These are phyloP conservation scores for Myriosclerotinia curreyana DNA, from an alignment of 2,329 filamentous ascomycete species.

Conservation along the genomic window DNA sequence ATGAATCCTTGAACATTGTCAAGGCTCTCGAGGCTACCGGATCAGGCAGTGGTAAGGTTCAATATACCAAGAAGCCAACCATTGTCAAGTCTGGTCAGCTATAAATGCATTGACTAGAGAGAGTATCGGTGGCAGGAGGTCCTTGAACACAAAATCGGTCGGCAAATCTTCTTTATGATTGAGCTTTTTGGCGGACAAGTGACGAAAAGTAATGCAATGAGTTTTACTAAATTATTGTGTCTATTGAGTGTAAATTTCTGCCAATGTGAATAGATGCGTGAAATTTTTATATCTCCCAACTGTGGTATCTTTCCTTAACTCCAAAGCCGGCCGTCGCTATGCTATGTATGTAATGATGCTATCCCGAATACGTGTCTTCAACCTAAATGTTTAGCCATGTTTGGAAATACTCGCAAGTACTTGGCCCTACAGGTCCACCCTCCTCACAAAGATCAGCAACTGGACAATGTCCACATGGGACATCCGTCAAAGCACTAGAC, in stretches of 20 bases:
- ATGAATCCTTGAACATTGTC: slow-evolving; percentile 49
- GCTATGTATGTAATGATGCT: slow-evolving; percentile 30
- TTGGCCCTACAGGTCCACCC: slow-evolving; percentile 83
- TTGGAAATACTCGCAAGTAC: slow-evolving; percentile 87
- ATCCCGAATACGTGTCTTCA: slow-evolving; percentile 4
- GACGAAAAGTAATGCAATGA: slow-evolving; percentile 22
- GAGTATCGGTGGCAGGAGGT: slow-evolving; percentile 23
- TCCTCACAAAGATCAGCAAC: slow-evolving; percentile 92
- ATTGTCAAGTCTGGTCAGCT: slow-evolving; percentile 51
- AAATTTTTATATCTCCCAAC: neutral
- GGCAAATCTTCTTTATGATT: slow-evolving; percentile 18
- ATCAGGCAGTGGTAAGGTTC: slow-evolving; percentile 52
- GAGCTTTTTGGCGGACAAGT: slow-evolving; percentile 19
- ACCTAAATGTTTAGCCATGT: slow-evolving; percentile 62
- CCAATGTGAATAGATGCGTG: neutral
- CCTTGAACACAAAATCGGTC: slow-evolving; percentile 22
- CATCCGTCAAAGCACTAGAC: slow-evolving; percentile 64
- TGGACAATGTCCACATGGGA: slow-evolving; percentile 86
- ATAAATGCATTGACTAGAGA: slow-evolving; percentile 41
- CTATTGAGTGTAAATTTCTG: slow-evolving; percentile 1
- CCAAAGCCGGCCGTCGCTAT: slow-evolving; percentile 37
- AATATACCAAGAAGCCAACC: slow-evolving; percentile 56
- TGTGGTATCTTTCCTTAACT: slow-evolving; percentile 39
- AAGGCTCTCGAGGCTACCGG: slow-evolving; percentile 61
- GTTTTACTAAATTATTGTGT: slow-evolving; percentile 21